Percentiles rank a stretch among this genome's conserved stretches.
These are phyloP conservation scores for Tagetes patula DNA, from an alignment of 129 eudicot genomes.

Conservation along the genomic window DNA sequence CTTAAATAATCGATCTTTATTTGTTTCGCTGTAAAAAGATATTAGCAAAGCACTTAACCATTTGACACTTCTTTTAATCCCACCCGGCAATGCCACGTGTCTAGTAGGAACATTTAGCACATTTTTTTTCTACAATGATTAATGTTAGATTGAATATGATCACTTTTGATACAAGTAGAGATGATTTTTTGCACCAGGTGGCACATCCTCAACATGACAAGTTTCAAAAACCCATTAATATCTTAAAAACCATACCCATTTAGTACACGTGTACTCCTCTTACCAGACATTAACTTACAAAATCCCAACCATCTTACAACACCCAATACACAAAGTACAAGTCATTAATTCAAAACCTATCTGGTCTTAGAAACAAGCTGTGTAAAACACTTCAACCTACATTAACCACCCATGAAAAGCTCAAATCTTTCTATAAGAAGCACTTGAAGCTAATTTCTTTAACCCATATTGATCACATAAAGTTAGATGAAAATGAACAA, in stretches of 20 bases:
- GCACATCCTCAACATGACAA: slow-evolving; percentile 19
- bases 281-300: not conserved
- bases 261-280: slow-evolving; percentile 9
- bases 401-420: slow-evolving; percentile 11
- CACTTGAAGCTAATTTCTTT: not conserved
- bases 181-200: slow-evolving; percentile 13
- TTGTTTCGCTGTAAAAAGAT: no score
- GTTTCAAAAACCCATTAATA: not conserved
- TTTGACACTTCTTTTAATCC: not conserved
- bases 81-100: not conserved
- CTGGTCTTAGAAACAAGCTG: not conserved
- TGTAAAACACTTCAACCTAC: slow-evolving; percentile 24
- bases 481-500: slow-evolving; percentile 6
- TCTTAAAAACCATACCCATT: not conserved
- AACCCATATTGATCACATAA: slow-evolving; percentile 2
- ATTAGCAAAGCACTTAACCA: no score
- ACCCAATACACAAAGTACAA: not conserved
- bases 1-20: no score
- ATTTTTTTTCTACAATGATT: slow-evolving; percentile 10
- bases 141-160: slow-evolving; percentile 11
- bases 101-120: slow-evolving; percentile 5
- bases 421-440: not conserved
- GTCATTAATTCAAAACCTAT: not conserved
- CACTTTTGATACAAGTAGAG: slow-evolving; percentile 10
- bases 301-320: not conserved